Percentiles rank a stretch among this genome's conserved stretches.
Conservation (phyloP, 352 stramenopile genomes). For the Elongisporangium anandrum region DNA sequence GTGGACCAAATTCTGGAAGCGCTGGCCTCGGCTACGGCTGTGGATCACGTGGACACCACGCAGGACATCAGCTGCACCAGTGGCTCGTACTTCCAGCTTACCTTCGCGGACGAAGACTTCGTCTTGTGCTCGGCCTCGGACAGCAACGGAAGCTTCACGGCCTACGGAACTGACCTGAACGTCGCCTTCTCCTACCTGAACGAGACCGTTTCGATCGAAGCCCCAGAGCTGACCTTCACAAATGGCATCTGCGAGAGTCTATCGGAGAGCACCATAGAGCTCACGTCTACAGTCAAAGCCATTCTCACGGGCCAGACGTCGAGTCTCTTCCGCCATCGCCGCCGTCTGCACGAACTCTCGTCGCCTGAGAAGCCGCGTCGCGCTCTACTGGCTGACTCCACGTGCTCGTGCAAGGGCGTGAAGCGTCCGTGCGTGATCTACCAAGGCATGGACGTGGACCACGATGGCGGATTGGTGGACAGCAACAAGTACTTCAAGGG, state of each 20-base stretch:
- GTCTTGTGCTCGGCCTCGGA: constrained; percentile 24
- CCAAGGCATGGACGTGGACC: constrained; percentile 36
- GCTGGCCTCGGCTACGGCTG: constrained; percentile 15
- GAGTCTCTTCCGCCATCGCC: constrained; percentile 11
- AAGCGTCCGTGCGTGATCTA: constrained; percentile 47
- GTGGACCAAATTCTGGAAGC: constrained; percentile 10
- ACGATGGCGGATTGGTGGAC: constrained; percentile 23
- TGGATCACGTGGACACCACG: constrained; percentile 13
- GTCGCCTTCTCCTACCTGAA: constrained; percentile 21
- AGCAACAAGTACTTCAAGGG: constrained; percentile 36
- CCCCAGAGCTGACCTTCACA: not conserved
- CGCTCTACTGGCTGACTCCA: constrained; percentile 21
- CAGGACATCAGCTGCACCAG: constrained; percentile 12
- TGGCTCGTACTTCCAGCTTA: constrained; percentile 10
- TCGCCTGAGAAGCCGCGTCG: constrained; percentile 11
- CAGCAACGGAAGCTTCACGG: constrained; percentile 19
- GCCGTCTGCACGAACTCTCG: constrained; percentile 5
- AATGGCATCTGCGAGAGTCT: not conserved
- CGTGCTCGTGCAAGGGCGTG: constrained; percentile 25
- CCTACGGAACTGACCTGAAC: constrained; percentile 37
- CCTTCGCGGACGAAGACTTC: constrained; percentile 28
- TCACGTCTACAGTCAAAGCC: not conserved
- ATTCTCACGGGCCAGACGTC: constrained; percentile 5
- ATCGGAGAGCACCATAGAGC: not conserved
- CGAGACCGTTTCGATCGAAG: constrained; percentile 16